Evolutionary conservation across 345 rosid genomes (phyloP), one percentile per base, ranked within the genome.

Genomic region (Aethionema arabicum): DNA sequence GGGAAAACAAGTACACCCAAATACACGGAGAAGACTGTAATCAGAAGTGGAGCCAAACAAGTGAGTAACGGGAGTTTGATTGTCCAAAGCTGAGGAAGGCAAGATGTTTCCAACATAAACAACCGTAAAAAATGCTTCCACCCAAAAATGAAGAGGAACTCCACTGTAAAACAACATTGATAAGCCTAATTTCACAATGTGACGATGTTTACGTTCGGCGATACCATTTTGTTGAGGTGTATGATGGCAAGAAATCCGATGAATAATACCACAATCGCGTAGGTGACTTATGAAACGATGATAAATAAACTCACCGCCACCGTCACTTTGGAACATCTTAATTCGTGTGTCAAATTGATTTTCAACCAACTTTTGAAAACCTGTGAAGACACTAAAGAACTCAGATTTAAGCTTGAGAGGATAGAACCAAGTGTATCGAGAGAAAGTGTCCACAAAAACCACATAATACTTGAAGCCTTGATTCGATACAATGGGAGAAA

Each of bases 1-100:
- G 0, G 56, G 56, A 12, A 31, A 52, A 5, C 56, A 52, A 0
- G 56, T 11, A 2, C 9, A 12, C 0, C 56, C 56, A 12, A 52
- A 52, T 0, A 33, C 39, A 0, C 40, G 3, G 0, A 52, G 11
- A 0, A 5, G 3, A 0, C 10, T 0, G 6, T 52, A 52, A 0
- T 7, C 10, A 2, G 56, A 38, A 4, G 12, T 32, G 0, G n/a
- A 21, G 0, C n/a, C 11, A 4, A 31, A 3, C 0, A 32, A 3
- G 0, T 6, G 0, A 0, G 12, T 33, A 29, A 0, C 2, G 0
- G 53, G 14, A 8, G 11, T 46, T 3, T 21, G 27, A 35, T 35
- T 35, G 8, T 8, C 6, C 7, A 35, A 4, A 35, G 8, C 38
- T 5, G 38, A 35, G 8, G 38, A 35, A 5, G 36, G 56, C 0